A percentile compares a stretch with the other conserved stretches of the same genome.
These are phyloP conservation scores for Leccinellum luteum DNA, from an alignment of 768 basidiomycete species.

Conservation along the genomic window DNA sequence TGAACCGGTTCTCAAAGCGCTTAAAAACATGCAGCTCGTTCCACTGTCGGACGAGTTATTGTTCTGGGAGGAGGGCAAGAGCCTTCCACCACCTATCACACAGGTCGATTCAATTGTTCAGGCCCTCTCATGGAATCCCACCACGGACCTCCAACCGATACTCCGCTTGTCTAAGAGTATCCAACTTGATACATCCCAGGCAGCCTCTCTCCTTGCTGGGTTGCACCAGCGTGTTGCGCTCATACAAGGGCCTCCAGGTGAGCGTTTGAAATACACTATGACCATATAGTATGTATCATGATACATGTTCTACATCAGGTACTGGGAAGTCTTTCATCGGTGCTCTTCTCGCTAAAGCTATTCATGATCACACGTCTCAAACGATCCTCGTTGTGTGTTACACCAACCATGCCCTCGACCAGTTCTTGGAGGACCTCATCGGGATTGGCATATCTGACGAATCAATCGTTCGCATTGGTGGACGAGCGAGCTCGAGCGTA, in stretches of 20 bases:
- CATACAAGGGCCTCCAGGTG: conserved; percentile 74
- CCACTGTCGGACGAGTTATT: conserved; percentile 54
- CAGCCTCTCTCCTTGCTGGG: conserved; percentile 45
- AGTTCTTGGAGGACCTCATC: conserved; percentile 62
- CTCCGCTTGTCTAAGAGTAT: conserved; percentile 40
- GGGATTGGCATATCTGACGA: conserved; percentile 51
- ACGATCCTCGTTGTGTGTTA: conserved; percentile 69
- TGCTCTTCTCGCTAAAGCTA: conserved; percentile 58
- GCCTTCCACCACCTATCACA: conserved; percentile 5
- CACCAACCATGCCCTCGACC: conserved; percentile 74
- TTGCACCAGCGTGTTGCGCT: conserved; percentile 56
- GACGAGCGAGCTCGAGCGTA: conserved; percentile 51
- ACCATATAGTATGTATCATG: not conserved
- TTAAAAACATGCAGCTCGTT: conserved; percentile 47
- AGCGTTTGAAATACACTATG: not conserved
- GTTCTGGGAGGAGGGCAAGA: conserved; percentile 44
- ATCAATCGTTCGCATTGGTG: conserved; percentile 55
- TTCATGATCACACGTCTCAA: conserved; percentile 46
- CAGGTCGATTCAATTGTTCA: conserved; percentile 24
- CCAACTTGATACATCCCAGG: conserved; percentile 52
- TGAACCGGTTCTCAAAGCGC: conserved; percentile 56
- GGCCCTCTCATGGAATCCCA: conserved; percentile 30
- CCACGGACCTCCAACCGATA: conserved; percentile 38
- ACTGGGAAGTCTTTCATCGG: conserved; percentile 78
- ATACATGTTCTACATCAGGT: conserved; percentile 36